Evolutionary conservation across 1,139 yeast genomes (phyloP).

Genomic region (Pichia sp.): DNA sequence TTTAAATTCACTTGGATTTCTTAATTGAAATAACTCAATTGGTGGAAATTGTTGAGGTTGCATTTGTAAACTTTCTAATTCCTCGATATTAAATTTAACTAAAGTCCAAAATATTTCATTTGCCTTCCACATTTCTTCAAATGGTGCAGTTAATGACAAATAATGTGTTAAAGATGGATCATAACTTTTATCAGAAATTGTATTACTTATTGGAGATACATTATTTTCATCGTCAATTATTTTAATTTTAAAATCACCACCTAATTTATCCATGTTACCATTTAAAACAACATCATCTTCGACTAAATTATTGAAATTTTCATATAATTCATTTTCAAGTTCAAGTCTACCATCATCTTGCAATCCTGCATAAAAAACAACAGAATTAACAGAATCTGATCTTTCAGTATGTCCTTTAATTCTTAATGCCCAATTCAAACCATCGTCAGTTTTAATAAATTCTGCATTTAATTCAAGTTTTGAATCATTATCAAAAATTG

Average conservation of each 20-base stretch:
- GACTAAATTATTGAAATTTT: constrained; percentile 13
- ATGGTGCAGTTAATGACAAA: constrained; percentile 63
- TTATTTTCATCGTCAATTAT: constrained; percentile 44
- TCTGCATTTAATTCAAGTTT: constrained; percentile 61
- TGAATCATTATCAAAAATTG: constrained; percentile 60
- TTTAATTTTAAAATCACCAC: constrained; percentile 44
- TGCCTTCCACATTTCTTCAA: constrained; percentile 72
- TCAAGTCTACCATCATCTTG: constrained; percentile 45
- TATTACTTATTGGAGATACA: constrained; percentile 34
- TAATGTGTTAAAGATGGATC: constrained; percentile 60
- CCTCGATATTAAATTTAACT: constrained; percentile 58
- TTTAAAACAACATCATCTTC: constrained; percentile 35
- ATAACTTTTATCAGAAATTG: constrained; percentile 32
- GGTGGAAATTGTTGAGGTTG: constrained; percentile 33
- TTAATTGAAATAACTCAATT: constrained; percentile 46
- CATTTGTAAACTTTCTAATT: constrained; percentile 35
- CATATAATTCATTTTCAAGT: constrained; percentile 21
- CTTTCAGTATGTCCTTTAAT: constrained; percentile 56
- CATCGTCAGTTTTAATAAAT: constrained; percentile 68
- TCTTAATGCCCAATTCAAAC: constrained; percentile 66
- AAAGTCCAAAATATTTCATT: constrained; percentile 67
- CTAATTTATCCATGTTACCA: constrained; percentile 54
- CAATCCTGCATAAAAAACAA: constrained; percentile 73
- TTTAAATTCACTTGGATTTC: constrained; percentile 54
- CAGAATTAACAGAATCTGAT: constrained; percentile 48